These are phyloP conservation scores for Mucor circinelloides DNA, from an alignment of 371 early-diverging fungal genomes.

Conservation along the genomic window DNA sequence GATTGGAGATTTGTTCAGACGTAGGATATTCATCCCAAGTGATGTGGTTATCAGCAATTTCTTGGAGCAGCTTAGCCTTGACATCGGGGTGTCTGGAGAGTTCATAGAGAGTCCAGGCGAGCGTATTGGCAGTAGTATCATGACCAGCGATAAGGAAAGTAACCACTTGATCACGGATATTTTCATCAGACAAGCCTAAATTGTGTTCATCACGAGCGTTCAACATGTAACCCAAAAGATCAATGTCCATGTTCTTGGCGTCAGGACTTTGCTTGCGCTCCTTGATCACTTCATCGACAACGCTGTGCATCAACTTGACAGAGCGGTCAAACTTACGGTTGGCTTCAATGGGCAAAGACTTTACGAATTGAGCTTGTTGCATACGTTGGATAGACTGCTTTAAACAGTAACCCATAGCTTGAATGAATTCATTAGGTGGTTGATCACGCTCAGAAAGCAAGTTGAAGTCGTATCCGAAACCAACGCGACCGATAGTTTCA, in stretches of 20 bases:
- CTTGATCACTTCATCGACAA: conserved; percentile 38
- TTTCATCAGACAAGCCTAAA: conserved; percentile 45
- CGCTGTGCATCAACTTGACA: conserved; percentile 42
- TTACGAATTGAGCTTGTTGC: conserved; percentile 41
- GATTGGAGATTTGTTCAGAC: conserved; percentile 42
- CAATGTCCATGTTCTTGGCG: conserved; percentile 42
- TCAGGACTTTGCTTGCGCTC: conserved; percentile 42
- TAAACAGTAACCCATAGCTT: conserved; percentile 54
- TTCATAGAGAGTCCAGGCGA: conserved; percentile 54
- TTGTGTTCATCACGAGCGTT: conserved; percentile 48
- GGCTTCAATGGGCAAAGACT: conserved; percentile 45
- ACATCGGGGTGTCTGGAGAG: conserved; percentile 48
- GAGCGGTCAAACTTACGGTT: conserved; percentile 41
- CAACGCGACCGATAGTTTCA: conserved; percentile 55
- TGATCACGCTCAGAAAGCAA: conserved; percentile 44
- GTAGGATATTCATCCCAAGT: conserved; percentile 42
- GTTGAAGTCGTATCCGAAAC: conserved; percentile 65
- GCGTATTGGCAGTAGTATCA: conserved; percentile 53
- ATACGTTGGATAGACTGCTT: conserved; percentile 27
- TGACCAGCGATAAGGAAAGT: conserved; percentile 63
- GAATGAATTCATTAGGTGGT: conserved; percentile 48
- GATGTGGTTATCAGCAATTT: conserved; percentile 52
- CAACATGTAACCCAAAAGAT: conserved; percentile 63
- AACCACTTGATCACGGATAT: conserved; percentile 64
- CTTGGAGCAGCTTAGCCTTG: conserved; percentile 48